Conservation (phyloP, 768 basidiomycete genomes). For the Trametes villosa region DNA sequence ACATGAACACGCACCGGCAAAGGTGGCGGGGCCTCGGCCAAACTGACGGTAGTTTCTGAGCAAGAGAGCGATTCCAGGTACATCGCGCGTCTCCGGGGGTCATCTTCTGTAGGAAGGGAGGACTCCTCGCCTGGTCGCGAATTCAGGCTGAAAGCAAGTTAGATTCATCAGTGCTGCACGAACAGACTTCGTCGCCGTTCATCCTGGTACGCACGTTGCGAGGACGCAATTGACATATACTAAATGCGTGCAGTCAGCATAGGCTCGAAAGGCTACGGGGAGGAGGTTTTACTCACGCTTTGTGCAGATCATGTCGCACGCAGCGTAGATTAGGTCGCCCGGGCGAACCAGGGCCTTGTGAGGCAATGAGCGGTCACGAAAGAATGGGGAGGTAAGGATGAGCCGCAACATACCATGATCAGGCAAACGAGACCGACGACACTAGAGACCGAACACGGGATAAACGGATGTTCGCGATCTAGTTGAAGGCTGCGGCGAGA, state of each 20-base stretch:
- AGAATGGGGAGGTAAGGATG: background rate
- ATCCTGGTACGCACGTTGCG: background rate
- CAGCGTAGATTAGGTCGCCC: background rate
- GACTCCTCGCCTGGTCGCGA: too few relatives aligned
- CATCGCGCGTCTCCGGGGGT: too few relatives aligned
- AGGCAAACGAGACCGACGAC: background rate
- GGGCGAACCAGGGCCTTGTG: background rate
- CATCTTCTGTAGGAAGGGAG: too few relatives aligned
- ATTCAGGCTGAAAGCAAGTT: background rate
- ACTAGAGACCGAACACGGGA: background rate
- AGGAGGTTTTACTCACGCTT: background rate
- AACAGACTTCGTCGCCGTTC: background rate
- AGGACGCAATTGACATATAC: constrained; percentile 2
- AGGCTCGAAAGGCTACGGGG: background rate
- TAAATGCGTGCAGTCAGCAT: background rate
- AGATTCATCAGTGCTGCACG: too few relatives aligned
- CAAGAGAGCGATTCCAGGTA: too few relatives aligned
- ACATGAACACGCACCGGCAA: too few relatives aligned
- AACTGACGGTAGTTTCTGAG: too few relatives aligned
- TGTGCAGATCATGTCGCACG: background rate
- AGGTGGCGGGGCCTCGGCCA: too few relatives aligned
- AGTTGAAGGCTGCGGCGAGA: too few relatives aligned
- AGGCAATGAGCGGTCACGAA: background rate
- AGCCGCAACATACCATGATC: background rate
- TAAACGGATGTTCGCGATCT: background rate